Evolutionary conservation across 805 yeast species (phyloP).

Genomic region (Nakazawaea siamensis): DNA sequence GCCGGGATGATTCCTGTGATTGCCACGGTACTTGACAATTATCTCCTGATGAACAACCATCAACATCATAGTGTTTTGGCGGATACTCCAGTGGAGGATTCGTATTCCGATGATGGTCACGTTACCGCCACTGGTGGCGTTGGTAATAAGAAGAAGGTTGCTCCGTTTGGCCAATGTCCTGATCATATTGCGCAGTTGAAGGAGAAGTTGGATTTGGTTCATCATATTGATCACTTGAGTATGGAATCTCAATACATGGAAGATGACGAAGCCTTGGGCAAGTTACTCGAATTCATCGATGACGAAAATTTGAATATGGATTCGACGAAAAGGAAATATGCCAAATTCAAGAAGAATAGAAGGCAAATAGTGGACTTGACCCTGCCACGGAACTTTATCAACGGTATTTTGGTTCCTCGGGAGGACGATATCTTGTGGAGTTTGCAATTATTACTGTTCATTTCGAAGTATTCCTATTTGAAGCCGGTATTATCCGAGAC

Average conservation of each 20-base stretch:
- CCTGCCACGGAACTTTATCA: slow-evolving; percentile 43
- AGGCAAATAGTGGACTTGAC: slow-evolving; percentile 10
- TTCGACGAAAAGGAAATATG: slow-evolving; percentile 6
- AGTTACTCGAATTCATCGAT: slow-evolving; percentile 6
- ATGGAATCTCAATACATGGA: neutral
- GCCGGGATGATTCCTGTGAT: slow-evolving; percentile 89
- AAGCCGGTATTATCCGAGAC: slow-evolving; percentile 70
- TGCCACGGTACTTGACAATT: slow-evolving; percentile 89
- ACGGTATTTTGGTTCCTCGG: slow-evolving; percentile 78
- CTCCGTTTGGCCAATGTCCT: neutral
- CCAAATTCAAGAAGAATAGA: slow-evolving; percentile 6
- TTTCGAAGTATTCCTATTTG: slow-evolving; percentile 80
- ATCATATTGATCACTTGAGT: slow-evolving; percentile 3
- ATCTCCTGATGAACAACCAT: slow-evolving; percentile 19
- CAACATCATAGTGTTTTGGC: neutral
- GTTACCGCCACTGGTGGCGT: neutral
- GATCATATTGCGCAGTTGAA: slow-evolving; percentile 7
- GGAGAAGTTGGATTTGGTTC: slow-evolving; percentile 7
- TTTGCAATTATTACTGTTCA: slow-evolving; percentile 82
- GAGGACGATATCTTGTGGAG: slow-evolving; percentile 96
- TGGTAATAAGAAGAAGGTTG: neutral
- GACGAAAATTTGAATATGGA: slow-evolving; percentile 6
- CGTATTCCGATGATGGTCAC: neutral
- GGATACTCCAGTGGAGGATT: neutral
- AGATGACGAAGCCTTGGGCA: neutral